Base-by-base conservation (phyloP, 257 asterid species). In the Echites panduratus region DNA sequence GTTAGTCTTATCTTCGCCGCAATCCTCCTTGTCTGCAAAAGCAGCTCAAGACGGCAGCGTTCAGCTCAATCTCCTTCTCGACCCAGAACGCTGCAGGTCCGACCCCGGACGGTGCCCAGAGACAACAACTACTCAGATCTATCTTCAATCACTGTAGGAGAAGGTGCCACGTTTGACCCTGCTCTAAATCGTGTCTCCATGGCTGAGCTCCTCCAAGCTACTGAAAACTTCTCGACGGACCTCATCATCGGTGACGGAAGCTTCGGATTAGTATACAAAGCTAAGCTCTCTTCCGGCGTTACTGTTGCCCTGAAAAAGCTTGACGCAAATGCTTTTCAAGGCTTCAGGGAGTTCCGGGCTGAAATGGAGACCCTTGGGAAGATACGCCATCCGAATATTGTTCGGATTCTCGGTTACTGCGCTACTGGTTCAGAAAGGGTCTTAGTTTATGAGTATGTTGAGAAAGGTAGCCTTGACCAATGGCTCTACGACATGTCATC, bases 281-380 rank as follows among this genome's bases (percentile, higher is more conserved):
- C 98, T 62, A 84, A 83, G 0, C 87, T 93, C 71, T 73, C 78
- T 35, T 79, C 93, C n/a, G 96, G 97, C 77, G 72, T 79, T 0
- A 44, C 81, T 11, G 97, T 93, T 47, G 98, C 98, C 11, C 86
- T 90, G 5, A 93, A 90, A 29, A 86, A 79, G 80, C 91, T 93
- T 47, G 79, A 89, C 49, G 81, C 84, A 7, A 96, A 93, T 49
- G 97, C 98, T 32, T 93, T 93, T 61, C 98, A 93, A 82, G 98
- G 98, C 2, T 70, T 87, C 70, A 88, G 97, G 22, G 98, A 93
- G 72, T 93, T 89, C 53, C 90, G 85, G 77, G 98, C 98, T 40
- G 98, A 93, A 81, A 90, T 93, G 97, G 98, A 93, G 73, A 93
- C 97, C 9, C 85, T 93, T 0, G 97, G 98, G 0, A 87, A 86